Conservation (phyloP, 768 basidiomycete genomes). For the Panus rudis region DNA sequence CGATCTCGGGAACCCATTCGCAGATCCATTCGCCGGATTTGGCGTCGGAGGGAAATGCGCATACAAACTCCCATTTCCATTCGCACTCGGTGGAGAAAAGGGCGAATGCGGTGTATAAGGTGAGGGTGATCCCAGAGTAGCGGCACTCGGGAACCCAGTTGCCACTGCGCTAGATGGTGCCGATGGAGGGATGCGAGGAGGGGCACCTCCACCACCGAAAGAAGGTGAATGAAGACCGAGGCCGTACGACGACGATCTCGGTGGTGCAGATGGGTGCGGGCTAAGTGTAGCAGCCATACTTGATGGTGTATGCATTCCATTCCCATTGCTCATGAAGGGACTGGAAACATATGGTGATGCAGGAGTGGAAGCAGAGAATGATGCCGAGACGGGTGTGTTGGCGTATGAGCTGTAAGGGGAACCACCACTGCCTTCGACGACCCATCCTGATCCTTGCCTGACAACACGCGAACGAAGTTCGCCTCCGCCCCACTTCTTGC, state of each 20-base stretch:
- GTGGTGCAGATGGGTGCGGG: not conserved
- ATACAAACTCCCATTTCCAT: constrained; percentile 14
- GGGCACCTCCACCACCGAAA: constrained; percentile 4
- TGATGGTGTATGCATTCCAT: constrained; percentile 2
- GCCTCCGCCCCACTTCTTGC: constrained; percentile 63
- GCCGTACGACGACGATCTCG: constrained; percentile 7
- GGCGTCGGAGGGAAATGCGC: constrained; percentile 31
- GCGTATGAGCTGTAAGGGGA: constrained; percentile 31
- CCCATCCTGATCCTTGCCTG: constrained; percentile 55
- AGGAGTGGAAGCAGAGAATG: constrained; percentile 21
- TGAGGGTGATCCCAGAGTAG: constrained; percentile 21
- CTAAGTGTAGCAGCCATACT: not conserved
- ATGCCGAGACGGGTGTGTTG: constrained; percentile 27
- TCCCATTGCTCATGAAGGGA: constrained; percentile 20
- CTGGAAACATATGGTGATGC: constrained; percentile 16
- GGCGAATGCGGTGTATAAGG: constrained; percentile 4
- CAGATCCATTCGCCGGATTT: constrained; percentile 17
- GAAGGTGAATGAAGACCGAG: constrained; percentile 12
- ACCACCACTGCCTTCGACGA: constrained; percentile 48
- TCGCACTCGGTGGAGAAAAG: constrained; percentile 12
- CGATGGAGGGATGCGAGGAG: constrained; percentile 8
- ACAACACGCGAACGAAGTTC: constrained; percentile 58
- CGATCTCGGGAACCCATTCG: constrained; percentile 13
- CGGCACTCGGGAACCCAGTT: constrained; percentile 17
- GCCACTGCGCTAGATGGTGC: constrained; percentile 6